Percentiles rank a stretch among this genome's conserved stretches.
These are phyloP conservation scores for Spencermartinsiella ligniputridi DNA, from an alignment of 1,139 yeast species.

Conservation along the genomic window DNA sequence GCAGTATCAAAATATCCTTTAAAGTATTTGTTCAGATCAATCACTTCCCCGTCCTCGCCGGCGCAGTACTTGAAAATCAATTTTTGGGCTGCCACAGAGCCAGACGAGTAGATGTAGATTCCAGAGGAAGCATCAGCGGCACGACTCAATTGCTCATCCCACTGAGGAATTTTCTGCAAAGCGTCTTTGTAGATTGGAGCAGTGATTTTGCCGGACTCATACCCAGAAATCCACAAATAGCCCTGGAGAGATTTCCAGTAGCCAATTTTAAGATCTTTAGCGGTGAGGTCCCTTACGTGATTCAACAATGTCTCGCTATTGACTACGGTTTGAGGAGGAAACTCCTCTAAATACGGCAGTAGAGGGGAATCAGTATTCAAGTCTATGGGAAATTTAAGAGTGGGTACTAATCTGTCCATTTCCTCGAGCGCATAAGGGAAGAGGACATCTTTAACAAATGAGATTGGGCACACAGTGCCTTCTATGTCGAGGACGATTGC, in stretches of 20 bases:
- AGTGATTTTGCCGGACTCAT: slow-evolving; percentile 62
- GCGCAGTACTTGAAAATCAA: slow-evolving; percentile 63
- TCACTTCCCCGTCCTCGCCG: slow-evolving; percentile 18
- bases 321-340: slow-evolving; percentile 39
- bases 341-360: slow-evolving; percentile 37
- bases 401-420: slow-evolving; percentile 19
- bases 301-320: slow-evolving; percentile 33
- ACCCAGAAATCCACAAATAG: slow-evolving; percentile 74
- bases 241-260: slow-evolving; percentile 79
- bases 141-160: slow-evolving; percentile 13
- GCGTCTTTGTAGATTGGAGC: slow-evolving; percentile 83
- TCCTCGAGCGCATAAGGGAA: slow-evolving; percentile 39
- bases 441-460: slow-evolving; percentile 73
- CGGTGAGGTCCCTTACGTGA: slow-evolving; percentile 56
- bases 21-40: slow-evolving; percentile 51
- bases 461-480: slow-evolving; percentile 88
- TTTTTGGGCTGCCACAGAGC: slow-evolving; percentile 82
- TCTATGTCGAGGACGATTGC: slow-evolving; percentile 68
- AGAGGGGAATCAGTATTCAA: slow-evolving; percentile 6
- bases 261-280: slow-evolving; percentile 71
- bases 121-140: slow-evolving; percentile 21
- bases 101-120: slow-evolving; percentile 84
- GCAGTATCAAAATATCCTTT: slow-evolving; percentile 79
- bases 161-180: slow-evolving; percentile 46
- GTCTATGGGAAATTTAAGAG: slow-evolving; percentile 27